phyloP scores from a whole-genome alignment of 495 filamentous ascomycete species.

The Aspergillus hancockii region DNA sequence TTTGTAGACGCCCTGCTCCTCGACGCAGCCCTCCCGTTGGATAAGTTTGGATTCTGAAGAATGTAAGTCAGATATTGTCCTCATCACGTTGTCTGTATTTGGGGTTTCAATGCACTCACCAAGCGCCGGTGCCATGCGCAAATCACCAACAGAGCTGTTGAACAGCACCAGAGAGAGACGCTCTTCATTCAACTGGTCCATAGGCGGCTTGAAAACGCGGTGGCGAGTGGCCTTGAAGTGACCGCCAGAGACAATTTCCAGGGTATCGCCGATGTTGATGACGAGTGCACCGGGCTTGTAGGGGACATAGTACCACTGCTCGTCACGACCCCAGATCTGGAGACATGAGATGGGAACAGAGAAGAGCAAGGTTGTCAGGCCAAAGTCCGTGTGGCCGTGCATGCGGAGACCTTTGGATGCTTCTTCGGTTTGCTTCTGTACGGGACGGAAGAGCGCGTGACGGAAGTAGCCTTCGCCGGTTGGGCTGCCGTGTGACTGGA shows the following conservation, averaged over 20 bases:
- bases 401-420: conserved; percentile 44
- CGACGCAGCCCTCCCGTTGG: conserved; percentile 39
- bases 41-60: conserved; percentile 38
- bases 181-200: conserved; percentile 41
- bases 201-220: conserved; percentile 42
- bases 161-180: conserved; percentile 46
- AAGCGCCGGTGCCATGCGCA: conserved; percentile 35
- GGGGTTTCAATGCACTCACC: conserved; percentile 17
- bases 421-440: conserved; percentile 37
- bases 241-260: conserved; percentile 49
- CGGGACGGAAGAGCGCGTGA: conserved; percentile 45
- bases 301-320: conserved; percentile 45
- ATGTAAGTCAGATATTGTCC: background rate
- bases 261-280: conserved; percentile 48
- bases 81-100: background rate
- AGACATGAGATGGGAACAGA: conserved; percentile 44
- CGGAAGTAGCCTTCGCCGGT: conserved; percentile 50
- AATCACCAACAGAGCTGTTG: conserved; percentile 41
- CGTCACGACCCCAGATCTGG: conserved; percentile 44
- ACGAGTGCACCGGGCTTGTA: conserved; percentile 48
- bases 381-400: conserved; percentile 50
- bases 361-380: conserved; percentile 44
- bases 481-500: conserved; percentile 45
- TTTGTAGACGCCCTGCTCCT: conserved; percentile 44
- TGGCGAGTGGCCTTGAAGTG: conserved; percentile 52